These are phyloP conservation scores for Emmonsia crescens DNA, from an alignment of 2,329 filamentous ascomycete genomes.

Conservation along the genomic window DNA sequence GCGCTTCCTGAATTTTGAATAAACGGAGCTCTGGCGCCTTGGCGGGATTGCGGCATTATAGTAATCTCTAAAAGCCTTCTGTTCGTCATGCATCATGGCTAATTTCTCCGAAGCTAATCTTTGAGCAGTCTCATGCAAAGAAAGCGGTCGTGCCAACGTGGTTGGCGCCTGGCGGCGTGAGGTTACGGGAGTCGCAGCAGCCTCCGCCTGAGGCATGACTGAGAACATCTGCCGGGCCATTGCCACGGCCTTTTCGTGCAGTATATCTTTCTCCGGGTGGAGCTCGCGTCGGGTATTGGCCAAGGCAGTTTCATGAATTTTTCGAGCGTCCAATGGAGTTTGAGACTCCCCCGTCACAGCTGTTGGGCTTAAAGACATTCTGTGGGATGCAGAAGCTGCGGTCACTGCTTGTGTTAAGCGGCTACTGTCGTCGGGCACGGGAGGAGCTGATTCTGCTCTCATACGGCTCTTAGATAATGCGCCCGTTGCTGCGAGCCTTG, in stretches of 20 bases:
- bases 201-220: slow-evolving; percentile 50
- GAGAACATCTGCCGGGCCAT: slow-evolving; percentile 79
- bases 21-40: slow-evolving; percentile 31
- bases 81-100: slow-evolving; percentile 61
- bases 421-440: slow-evolving; percentile 39
- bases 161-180: not conserved
- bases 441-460: slow-evolving; percentile 51
- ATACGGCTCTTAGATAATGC: slow-evolving; percentile 52
- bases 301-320: slow-evolving; percentile 49
- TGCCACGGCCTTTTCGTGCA: slow-evolving; percentile 67
- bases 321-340: slow-evolving; percentile 40
- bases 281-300: slow-evolving; percentile 60
- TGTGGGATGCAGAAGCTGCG: slow-evolving; percentile 59
- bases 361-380: slow-evolving; percentile 26
- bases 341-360: slow-evolving; percentile 34
- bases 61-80: slow-evolving; percentile 58
- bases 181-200: slow-evolving; percentile 29
- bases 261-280: slow-evolving; percentile 59
- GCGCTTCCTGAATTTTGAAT: slow-evolving; percentile 45
- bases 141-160: slow-evolving; percentile 12
- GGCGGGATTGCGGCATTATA: slow-evolving; percentile 49
- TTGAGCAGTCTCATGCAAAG: slow-evolving; percentile 71
- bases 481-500: slow-evolving; percentile 61
- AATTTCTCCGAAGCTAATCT: slow-evolving; percentile 68
- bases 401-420: slow-evolving; percentile 58